phyloP scores from a whole-genome alignment of 805 yeast species.

The Nakazawaea ambrosiae region DNA sequence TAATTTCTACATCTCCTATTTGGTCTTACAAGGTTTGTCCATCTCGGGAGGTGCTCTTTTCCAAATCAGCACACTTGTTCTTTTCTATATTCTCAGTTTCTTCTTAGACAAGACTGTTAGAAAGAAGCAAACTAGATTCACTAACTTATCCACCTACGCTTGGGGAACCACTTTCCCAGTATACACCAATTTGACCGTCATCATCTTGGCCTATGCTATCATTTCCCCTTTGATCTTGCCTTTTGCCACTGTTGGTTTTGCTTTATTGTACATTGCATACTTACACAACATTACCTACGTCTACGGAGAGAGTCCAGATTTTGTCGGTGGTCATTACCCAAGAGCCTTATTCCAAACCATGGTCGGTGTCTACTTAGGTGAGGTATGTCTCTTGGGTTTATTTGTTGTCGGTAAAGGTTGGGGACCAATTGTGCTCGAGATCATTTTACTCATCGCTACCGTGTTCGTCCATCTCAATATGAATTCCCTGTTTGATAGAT shows the following conservation, averaged over 20 bases:
- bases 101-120: constrained; percentile 58
- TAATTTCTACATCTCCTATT: constrained; percentile 64
- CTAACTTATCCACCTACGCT: constrained; percentile 39
- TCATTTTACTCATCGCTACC: constrained; percentile 57
- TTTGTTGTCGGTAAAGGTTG: constrained; percentile 89
- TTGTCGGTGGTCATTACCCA: constrained; percentile 80
- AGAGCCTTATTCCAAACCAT: constrained; percentile 84
- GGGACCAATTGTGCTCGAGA: constrained; percentile 85
- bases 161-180: constrained; percentile 83
- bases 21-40: constrained; percentile 62
- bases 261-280: constrained; percentile 68
- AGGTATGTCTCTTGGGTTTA: constrained; percentile 77
- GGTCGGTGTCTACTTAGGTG: constrained; percentile 83
- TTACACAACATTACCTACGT: constrained; percentile 73
- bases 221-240: constrained; percentile 79
- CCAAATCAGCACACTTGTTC: constrained; percentile 51
- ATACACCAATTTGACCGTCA: constrained; percentile 64
- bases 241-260: constrained; percentile 67
- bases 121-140: constrained; percentile 58
- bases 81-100: constrained; percentile 52
- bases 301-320: constrained; percentile 58
- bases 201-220: constrained; percentile 58
- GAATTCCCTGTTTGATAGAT: constrained; percentile 56
- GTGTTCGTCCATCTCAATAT: constrained; percentile 62
- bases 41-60: constrained; percentile 58